A percentile compares a stretch with the other conserved stretches of the same genome.
phyloP scores from a whole-genome alignment of 192 early-diverging fungal genomes.

The Thamnidium elegans region DNA sequence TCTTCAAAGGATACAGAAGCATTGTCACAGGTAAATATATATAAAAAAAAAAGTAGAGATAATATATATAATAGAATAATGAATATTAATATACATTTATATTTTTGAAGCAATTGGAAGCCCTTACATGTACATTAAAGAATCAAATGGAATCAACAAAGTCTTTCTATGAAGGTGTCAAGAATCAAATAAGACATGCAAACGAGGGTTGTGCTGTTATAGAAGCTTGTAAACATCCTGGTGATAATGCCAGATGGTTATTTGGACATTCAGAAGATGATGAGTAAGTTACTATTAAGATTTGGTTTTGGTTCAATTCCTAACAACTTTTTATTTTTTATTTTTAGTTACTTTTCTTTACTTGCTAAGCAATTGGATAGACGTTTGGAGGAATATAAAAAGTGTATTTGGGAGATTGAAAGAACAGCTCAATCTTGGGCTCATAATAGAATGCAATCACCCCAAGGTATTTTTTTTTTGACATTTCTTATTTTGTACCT shows the following conservation, averaged over 20 bases:
- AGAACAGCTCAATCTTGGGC: constrained; percentile 24
- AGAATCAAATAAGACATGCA: constrained; percentile 25
- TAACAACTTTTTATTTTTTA: background rate
- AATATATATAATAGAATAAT: background rate
- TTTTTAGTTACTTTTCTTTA: constrained; percentile 25
- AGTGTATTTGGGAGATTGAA: constrained; percentile 33
- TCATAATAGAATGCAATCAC: constrained; percentile 22
- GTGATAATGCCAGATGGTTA: constrained; percentile 22
- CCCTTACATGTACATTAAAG: constrained; percentile 16
- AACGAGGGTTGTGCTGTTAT: constrained; percentile 22
- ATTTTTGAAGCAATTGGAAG: constrained; percentile 26
- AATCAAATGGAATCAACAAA: constrained; percentile 17
- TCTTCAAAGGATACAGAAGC: constrained; percentile 5
- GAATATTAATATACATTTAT: background rate
- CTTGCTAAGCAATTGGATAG: constrained; percentile 18
- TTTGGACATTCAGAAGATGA: constrained; percentile 28
- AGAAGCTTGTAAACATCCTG: constrained; percentile 25
- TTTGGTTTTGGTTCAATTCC: background rate
- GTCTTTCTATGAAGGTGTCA: background rate
- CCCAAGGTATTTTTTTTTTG: constrained; percentile 15
- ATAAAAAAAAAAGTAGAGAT: background rate
- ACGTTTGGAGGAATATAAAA: constrained; percentile 33
- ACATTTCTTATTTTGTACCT: background rate
- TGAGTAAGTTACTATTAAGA: constrained; percentile 23
- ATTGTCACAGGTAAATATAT: constrained; percentile 22